These are phyloP conservation scores for Mallotus repandus DNA, from an alignment of 441 rosid genomes.

Conservation along the genomic window DNA sequence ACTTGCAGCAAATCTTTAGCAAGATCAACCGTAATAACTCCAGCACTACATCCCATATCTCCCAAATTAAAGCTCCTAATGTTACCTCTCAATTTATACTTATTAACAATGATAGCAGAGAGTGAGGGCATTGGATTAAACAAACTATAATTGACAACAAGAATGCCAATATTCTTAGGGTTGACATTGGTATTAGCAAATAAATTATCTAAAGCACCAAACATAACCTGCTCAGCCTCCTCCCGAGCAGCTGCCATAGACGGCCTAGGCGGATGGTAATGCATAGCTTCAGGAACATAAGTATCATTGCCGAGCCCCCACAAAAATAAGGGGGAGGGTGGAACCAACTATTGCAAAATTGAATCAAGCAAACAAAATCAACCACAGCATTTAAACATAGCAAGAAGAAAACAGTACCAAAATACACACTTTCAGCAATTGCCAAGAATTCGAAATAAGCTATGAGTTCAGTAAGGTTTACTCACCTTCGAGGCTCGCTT, in stretches of 20 bases:
- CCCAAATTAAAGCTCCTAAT: constrained; percentile 60
- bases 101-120: constrained; percentile 70
- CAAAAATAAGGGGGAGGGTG: too few species aligned
- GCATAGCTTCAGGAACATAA: constrained; percentile 73
- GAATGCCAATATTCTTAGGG: constrained; percentile 67
- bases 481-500: too few species aligned
- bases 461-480: too few species aligned
- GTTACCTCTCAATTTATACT: constrained; percentile 66
- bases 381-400: too few species aligned
- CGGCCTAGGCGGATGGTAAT: constrained; percentile 52
- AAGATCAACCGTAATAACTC: constrained; percentile 65
- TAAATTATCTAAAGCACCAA: constrained; percentile 55
- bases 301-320: constrained; percentile 71
- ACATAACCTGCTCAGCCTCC: constrained; percentile 77
- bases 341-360: too few species aligned
- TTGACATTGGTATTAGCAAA: constrained; percentile 45
- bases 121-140: constrained; percentile 71
- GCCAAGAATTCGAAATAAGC: too few species aligned
- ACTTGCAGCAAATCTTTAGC: constrained; percentile 65
- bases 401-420: too few species aligned
- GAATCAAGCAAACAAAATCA: too few species aligned
- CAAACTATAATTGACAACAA: constrained; percentile 72
- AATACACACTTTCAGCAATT: too few species aligned
- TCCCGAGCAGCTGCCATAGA: constrained; percentile 72
- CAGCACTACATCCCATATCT: constrained; percentile 80